Evolutionary conservation across 108 stramenopile genomes (phyloP).

Genomic region (Cyclotella choctawhatcheeana): DNA sequence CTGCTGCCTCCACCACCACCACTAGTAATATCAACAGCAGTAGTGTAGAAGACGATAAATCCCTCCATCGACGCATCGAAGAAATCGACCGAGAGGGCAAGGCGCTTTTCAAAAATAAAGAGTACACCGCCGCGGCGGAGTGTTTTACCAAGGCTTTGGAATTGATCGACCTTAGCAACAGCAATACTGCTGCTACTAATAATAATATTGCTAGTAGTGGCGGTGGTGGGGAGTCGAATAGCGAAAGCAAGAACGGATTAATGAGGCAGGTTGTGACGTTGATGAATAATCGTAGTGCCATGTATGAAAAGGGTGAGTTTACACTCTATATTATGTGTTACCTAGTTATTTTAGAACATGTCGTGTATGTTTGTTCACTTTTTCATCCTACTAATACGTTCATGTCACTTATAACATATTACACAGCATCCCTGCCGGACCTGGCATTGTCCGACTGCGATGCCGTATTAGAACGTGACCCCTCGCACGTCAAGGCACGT

Average conservation of each 20-base stretch:
- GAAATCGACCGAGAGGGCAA: constrained; percentile 87
- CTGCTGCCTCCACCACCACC: constrained; percentile 16
- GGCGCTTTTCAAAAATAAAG: constrained; percentile 79
- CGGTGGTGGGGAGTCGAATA: constrained; percentile 29
- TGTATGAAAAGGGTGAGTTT: constrained; percentile 87
- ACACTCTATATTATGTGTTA: neutral
- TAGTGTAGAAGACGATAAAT: constrained; percentile 32
- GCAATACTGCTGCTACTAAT: neutral
- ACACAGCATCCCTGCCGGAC: constrained; percentile 58
- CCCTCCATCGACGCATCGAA: constrained; percentile 75
- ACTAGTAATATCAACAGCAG: too few species aligned
- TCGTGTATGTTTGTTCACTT: too few species aligned
- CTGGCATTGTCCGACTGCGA: constrained; percentile 83
- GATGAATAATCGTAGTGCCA: constrained; percentile 91
- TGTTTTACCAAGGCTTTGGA: constrained; percentile 83
- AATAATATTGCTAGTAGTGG: too few species aligned
- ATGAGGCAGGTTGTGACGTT: constrained; percentile 81
- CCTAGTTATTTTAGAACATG: too few species aligned
- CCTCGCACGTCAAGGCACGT: constrained; percentile 77
- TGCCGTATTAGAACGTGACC: constrained; percentile 66
- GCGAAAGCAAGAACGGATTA: constrained; percentile 4
- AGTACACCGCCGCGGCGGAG: constrained; percentile 83
- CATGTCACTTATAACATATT: too few species aligned
- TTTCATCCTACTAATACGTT: too few species aligned
- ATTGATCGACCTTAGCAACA: constrained; percentile 55